phyloP scores from a whole-genome alignment of 768 basidiomycete species.

The Phanerodontia chrysosporium region DNA sequence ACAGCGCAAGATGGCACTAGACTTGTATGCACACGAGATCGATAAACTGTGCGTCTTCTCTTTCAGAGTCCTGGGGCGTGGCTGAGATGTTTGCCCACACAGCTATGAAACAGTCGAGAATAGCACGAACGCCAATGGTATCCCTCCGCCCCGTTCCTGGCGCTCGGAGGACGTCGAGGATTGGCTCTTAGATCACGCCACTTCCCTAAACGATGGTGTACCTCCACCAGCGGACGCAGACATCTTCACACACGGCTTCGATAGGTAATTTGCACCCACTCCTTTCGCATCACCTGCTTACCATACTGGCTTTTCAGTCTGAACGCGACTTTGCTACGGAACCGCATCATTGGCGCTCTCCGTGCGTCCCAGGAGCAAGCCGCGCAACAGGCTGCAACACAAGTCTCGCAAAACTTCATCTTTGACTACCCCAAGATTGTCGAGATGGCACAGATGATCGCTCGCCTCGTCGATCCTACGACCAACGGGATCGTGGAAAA shows the following conservation, averaged over 20 bases:
- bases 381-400: conserved; percentile 1
- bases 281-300: no score
- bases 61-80: not conserved
- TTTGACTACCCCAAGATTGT: conserved; percentile 9
- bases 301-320: no score
- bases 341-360: conserved; percentile 13
- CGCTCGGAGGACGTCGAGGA: not conserved
- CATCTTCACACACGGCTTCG: conserved; percentile 12
- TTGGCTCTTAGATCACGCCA: conserved; percentile 14
- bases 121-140: conserved; percentile 7
- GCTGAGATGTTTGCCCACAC: not conserved
- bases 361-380: not conserved
- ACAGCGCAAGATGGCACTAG: conserved; percentile 9
- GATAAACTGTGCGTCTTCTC: conserved; percentile 10
- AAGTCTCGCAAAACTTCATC: conserved; percentile 10
- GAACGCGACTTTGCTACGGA: conserved; percentile 14
- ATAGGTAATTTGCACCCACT: conserved; percentile 5
- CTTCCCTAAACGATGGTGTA: conserved; percentile 10
- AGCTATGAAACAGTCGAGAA: conserved; percentile 15
- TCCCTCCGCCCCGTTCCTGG: conserved; percentile 13
- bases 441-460: not conserved
- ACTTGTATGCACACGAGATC: conserved; percentile 13
- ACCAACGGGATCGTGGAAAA: not conserved
- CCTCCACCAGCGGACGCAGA: not conserved
- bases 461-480: not conserved